Evolutionary conservation across 371 early-diverging fungal genomes (phyloP), one percentile per base, ranked within the genome.

Genomic region (Umbelopsis sp.): DNA sequence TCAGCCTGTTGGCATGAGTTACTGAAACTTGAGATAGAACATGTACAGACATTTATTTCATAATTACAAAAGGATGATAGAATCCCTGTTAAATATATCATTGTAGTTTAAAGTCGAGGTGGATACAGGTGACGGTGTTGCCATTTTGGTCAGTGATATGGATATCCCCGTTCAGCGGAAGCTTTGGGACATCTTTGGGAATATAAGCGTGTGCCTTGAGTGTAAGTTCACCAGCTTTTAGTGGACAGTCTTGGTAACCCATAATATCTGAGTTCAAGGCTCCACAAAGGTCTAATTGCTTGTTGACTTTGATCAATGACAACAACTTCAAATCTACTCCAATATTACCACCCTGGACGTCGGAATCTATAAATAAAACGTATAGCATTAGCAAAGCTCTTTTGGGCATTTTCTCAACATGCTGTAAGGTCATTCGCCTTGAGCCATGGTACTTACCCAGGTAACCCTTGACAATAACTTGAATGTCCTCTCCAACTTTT

Each of bases 251-350:
- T 25, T 75, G 69, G 16, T 76, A 66, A 18, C 69, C 71, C 74
- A 82, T 79, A n/a, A 82, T 68, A 70, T 80, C 80, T 29, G 80
- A 80, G 11, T 63, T 57, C 4, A 80, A 69, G 0, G 80, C 79
- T 22, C 32, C 51, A 65, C 80, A 82, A 32, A 82, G 73, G 52
- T 82, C 79, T 3, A 82, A 69, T 7, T 82, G 74, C 50, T 80
- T 82, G 25, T 78, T 78, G 38, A 82, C 74, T 65, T 80, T 82
- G 50, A 80, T 82, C 79, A 80, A 77, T 5, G 74, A 72, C 72
- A 82, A 69, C 1, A 82, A 70, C 41, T 70, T 82, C 16, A 82
- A 53, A 18, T 82, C 76, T 66, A 82, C 80, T n/a, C 74, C 71
- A 7, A 80, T 80, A 22, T 71, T 69, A 48, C 83, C 80, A 29